Evolutionary conservation across 208 protist genomes (phyloP).

Genomic region (Leishmania braziliensis): DNA sequence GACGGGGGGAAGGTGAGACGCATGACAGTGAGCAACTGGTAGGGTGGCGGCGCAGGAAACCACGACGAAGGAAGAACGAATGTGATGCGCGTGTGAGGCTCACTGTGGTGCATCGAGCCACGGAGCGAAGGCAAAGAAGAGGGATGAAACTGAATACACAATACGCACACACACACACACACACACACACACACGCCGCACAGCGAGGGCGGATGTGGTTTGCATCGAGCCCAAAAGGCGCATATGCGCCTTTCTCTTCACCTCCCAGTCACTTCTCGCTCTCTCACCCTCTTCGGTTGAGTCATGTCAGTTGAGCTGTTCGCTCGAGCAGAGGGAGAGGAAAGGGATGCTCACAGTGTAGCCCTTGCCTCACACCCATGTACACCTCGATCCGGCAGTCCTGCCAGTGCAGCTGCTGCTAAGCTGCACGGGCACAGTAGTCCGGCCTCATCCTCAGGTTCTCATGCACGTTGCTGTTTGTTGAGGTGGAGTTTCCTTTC

Average conservation of each 20-base stretch:
- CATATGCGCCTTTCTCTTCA: not conserved
- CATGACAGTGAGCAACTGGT: not conserved
- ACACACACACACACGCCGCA: not conserved
- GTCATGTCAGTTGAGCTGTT: not conserved
- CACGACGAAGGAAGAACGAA: not conserved
- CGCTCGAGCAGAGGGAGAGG: not conserved
- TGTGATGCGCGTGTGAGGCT: not conserved
- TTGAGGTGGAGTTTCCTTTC: not conserved
- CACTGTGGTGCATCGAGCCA: not conserved
- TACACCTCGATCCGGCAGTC: not conserved
- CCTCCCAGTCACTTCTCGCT: not conserved
- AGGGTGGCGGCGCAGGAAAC: not conserved
- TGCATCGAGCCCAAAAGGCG: not conserved
- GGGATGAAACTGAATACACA: not conserved
- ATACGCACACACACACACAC: too few species aligned
- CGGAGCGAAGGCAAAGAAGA: not conserved
- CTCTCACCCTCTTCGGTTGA: not conserved
- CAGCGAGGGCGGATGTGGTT: not conserved
- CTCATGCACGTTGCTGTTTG: not conserved
- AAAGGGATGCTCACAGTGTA: not conserved
- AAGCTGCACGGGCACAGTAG: not conserved
- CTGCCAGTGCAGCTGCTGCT: not conserved
- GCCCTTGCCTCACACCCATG: not conserved
- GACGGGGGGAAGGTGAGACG: not conserved
- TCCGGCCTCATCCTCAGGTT: not conserved